Base-by-base conservation (phyloP, 371 early-diverging fungal genomes). In the Mucor circinelloides region DNA sequence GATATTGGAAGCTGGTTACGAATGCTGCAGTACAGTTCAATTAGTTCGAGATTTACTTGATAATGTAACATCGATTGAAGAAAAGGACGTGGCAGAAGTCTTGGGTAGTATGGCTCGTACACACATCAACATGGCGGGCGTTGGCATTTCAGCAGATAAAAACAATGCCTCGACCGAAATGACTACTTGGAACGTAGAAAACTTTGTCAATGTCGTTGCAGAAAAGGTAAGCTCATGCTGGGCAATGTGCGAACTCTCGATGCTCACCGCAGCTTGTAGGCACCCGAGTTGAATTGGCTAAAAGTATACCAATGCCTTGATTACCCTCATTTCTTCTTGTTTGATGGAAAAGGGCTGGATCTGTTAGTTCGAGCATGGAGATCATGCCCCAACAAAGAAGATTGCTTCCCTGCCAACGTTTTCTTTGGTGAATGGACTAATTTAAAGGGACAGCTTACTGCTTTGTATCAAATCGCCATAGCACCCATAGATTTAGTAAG, bases 381-480 rank as follows among this genome's bases (percentile, higher is more conserved):
- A 63, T 32, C 60, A 0, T 67, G 50, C 30, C 40, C 50, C 17
- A 52, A 6, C 40, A 21, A 75, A 68, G 71, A 67, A 12, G 48
- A 60, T 0, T 74, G 68, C 6, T 94, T 94, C 69, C 96, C 96
- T 23, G 78, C 89, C 31, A 76, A 86, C 23, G 85, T 84, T 3
- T 87, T 94, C 63, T 90, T 91, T 79, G 89, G 89, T 19, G 81
- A 85, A 64, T 96, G 96, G 96, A 81, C 75, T 19, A 90, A 94
- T 66, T 68, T 84, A 13, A 82, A 82, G 19, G 91, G 89, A 4
- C 94, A 95, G 66, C 74, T 94, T 9, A 88, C 88, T 23, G 83
- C 93, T 27, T 74, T 95, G 59, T 85, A 84, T 52, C 90, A 90
- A 40, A 81, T 93, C 50, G 79, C 85, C 25, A 76, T 83, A 30